Evolutionary conservation across 192 early-diverging fungal genomes (phyloP).

Genomic region (Thamnidium elegans): DNA sequence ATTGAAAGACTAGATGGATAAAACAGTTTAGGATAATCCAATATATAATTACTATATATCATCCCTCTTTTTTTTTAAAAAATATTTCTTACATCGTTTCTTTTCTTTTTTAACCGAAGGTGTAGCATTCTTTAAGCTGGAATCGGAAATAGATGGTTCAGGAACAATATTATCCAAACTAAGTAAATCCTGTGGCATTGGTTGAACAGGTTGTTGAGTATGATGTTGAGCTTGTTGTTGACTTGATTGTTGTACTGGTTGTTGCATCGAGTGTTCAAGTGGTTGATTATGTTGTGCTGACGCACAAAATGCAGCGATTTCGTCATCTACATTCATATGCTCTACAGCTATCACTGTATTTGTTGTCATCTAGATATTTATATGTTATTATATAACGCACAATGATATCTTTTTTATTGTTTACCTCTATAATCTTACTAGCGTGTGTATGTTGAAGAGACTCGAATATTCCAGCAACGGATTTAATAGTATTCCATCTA

Average conservation of each 20-base stretch:
- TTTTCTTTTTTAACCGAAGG: conserved; percentile 5
- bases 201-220: too few species aligned
- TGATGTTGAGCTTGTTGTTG: too few species aligned
- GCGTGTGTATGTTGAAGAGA: conserved; percentile 29
- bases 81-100: conserved; percentile 15
- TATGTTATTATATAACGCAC: not conserved
- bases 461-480: conserved; percentile 21
- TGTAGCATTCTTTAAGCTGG: conserved; percentile 1
- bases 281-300: not conserved
- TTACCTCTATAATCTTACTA: conserved; percentile 25
- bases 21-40: not conserved
- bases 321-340: conserved; percentile 13
- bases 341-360: conserved; percentile 1
- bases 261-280: not conserved
- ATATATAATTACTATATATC: not conserved
- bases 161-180: not conserved
- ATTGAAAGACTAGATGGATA: conserved; percentile 14
- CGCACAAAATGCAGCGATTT: conserved; percentile 11
- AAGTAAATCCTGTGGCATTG: conserved; percentile 9
- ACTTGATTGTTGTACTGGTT: not conserved
- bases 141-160: conserved; percentile 10
- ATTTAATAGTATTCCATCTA: conserved; percentile 22
- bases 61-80: too few species aligned
- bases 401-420: too few species aligned
- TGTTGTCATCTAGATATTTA: not conserved